A percentile compares a stretch with the other conserved stretches of the same genome.
These are phyloP conservation scores for Phlegmacium glaucopus DNA, from an alignment of 768 basidiomycete genomes.

Conservation along the genomic window DNA sequence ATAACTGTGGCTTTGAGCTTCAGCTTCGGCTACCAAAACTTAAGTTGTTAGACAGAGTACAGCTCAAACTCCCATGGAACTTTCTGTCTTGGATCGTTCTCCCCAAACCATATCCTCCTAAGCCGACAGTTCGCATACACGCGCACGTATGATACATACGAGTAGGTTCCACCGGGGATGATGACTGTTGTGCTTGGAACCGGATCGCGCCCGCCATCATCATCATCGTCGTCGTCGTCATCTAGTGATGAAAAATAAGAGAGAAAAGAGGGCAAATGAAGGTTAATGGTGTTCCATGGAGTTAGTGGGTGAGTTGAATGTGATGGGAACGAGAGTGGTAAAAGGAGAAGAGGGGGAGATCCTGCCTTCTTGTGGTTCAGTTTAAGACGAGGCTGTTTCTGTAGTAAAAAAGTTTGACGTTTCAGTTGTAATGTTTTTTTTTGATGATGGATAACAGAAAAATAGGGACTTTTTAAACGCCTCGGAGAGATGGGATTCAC, in stretches of 20 bases:
- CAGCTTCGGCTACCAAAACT: background rate
- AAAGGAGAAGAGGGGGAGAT: slow-evolving; percentile 58
- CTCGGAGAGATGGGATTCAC: no score
- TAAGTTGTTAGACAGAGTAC: slow-evolving; percentile 36
- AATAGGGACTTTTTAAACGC: no score
- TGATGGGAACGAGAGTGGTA: slow-evolving; percentile 65
- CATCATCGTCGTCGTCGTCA: slow-evolving; percentile 8
- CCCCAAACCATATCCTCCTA: slow-evolving; percentile 73
- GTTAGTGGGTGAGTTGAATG: slow-evolving; percentile 57
- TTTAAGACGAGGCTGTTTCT: slow-evolving; percentile 57
- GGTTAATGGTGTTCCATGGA: slow-evolving; percentile 61
- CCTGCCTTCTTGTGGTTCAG: slow-evolving; percentile 23
- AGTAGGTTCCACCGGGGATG: slow-evolving; percentile 53
- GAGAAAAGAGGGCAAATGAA: slow-evolving; percentile 59
- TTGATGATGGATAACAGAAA: no score
- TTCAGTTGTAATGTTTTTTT: background rate
- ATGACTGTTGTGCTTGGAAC: no score
- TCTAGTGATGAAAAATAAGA: slow-evolving; percentile 54
- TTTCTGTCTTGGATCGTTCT: slow-evolving; percentile 46
- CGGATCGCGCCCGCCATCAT: slow-evolving; percentile 6
- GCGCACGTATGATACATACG: slow-evolving; percentile 69
- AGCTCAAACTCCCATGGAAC: slow-evolving; percentile 78
- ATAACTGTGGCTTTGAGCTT: no score
- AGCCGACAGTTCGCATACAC: slow-evolving; percentile 78
- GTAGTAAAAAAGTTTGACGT: slow-evolving; percentile 12